These are phyloP conservation scores for Apiospora aurea DNA, from an alignment of 2,329 filamentous ascomycete species.

Conservation along the genomic window DNA sequence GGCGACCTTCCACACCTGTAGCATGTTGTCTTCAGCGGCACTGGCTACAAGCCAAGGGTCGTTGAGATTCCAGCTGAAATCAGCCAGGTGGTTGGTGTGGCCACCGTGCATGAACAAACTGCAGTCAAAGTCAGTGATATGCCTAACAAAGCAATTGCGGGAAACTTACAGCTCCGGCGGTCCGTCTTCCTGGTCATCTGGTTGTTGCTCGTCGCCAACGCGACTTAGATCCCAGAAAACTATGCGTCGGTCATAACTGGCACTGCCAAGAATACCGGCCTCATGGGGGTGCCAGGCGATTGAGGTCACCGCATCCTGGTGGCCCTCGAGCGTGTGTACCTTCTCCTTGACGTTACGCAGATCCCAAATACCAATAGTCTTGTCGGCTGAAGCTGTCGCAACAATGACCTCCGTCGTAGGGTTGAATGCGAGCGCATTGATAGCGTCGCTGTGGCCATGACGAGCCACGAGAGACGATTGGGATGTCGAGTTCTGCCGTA, in stretches of 20 bases:
- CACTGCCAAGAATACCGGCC: constrained; percentile 85
- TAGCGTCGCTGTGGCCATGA: constrained; percentile 85
- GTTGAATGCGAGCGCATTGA: constrained; percentile 96
- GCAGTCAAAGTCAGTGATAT: constrained; percentile 29
- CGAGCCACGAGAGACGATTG: constrained; percentile 73
- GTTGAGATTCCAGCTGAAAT: constrained; percentile 98
- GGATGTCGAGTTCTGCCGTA: constrained; percentile 71
- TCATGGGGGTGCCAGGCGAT: constrained; percentile 95
- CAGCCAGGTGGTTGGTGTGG: constrained; percentile 94
- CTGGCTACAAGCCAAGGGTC: constrained; percentile 97
- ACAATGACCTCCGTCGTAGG: constrained; percentile 88
- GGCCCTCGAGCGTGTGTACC: constrained; percentile 87
- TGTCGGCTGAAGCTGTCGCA: constrained; percentile 93
- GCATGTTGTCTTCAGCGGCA: constrained; percentile 93
- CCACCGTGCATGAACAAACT: constrained; percentile 98
- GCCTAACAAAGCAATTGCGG: background rate
- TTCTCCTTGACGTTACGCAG: constrained; percentile 89
- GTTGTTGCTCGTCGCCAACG: constrained; percentile 91
- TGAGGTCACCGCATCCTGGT: constrained; percentile 88
- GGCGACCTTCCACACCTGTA: constrained; percentile 93
- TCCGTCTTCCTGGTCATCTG: constrained; percentile 93
- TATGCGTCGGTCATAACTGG: constrained; percentile 90
- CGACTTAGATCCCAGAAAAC: constrained; percentile 96
- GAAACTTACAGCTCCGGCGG: constrained; percentile 85
- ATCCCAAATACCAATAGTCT: constrained; percentile 95